These are phyloP conservation scores for Halophytophthora polymorphica DNA, from an alignment of 352 stramenopile genomes.

Conservation along the genomic window DNA sequence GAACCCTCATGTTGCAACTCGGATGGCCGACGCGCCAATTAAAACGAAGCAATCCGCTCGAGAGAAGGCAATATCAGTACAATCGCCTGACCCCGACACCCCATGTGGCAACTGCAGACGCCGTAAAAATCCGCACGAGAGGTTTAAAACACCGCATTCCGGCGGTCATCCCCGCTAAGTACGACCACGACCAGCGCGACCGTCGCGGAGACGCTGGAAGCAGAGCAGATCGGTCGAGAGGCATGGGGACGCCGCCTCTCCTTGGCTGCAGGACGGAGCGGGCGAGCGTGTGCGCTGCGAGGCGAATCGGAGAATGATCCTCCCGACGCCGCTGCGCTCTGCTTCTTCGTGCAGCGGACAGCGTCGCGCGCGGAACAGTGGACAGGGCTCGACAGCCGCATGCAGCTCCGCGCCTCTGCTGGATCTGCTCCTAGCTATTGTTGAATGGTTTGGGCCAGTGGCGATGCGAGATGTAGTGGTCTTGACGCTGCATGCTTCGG, in stretches of 20 bases:
- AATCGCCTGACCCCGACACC: no score
- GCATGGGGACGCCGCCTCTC: neutral
- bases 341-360: neutral
- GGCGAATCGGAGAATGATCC: constrained; percentile 24
- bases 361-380: no score
- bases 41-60: neutral
- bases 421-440: constrained; percentile 13
- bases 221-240: constrained; percentile 11
- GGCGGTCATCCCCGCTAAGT: constrained; percentile 3
- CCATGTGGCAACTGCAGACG: no score
- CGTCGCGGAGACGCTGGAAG: constrained; percentile 7
- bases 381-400: no score
- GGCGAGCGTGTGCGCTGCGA: neutral
- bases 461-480: neutral
- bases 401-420: constrained; percentile 4
- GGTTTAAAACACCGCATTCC: constrained; percentile 1
- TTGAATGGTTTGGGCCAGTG: constrained; percentile 20
- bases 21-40: neutral
- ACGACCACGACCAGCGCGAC: constrained; percentile 5
- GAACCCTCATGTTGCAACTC: constrained; percentile 16
- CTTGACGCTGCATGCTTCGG: neutral
- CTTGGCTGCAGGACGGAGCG: neutral
- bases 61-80: no score
- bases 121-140: neutral
- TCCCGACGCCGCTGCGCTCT: neutral